Conservation (phyloP, 345 rosid genomes). For the Gossypium bickii region DNA sequence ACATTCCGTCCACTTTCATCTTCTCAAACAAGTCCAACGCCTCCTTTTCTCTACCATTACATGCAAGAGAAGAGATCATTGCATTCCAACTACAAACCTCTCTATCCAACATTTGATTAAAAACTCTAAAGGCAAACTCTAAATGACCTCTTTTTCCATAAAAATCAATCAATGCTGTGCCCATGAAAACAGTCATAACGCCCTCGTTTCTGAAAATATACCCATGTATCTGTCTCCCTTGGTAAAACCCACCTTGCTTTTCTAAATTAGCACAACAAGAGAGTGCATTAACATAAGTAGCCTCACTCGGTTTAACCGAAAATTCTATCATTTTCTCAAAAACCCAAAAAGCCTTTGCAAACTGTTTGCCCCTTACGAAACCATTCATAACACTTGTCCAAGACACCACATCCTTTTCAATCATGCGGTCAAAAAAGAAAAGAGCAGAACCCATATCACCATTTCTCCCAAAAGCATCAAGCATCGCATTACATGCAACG, state of each 20-base stretch:
- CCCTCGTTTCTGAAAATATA: constrained; percentile 37
- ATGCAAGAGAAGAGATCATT: constrained; percentile 49
- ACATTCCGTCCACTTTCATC: constrained; percentile 35
- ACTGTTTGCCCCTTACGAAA: constrained; percentile 38
- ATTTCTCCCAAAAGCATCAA: constrained; percentile 59
- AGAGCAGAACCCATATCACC: constrained; percentile 52
- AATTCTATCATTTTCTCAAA: constrained; percentile 44
- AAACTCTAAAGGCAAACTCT: constrained; percentile 34
- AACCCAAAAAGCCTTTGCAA: constrained; percentile 33
- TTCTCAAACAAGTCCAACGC: constrained; percentile 55
- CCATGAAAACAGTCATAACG: constrained; percentile 30
- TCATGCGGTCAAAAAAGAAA: constrained; percentile 43
- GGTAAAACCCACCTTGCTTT: constrained; percentile 29
- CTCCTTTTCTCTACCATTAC: constrained; percentile 40
- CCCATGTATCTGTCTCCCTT: constrained; percentile 70
- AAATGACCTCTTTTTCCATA: constrained; percentile 58
- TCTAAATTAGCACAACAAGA: constrained; percentile 59
- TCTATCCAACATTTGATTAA: constrained; percentile 29
- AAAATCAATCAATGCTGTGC: constrained; percentile 61
- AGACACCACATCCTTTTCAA: constrained; percentile 52
- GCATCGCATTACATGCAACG: constrained; percentile 48
- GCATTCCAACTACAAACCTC: constrained; percentile 69
- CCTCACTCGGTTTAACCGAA: constrained; percentile 54
- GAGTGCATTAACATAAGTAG: constrained; percentile 52
- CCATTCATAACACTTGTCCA: constrained; percentile 75